Conservation (phyloP, 768 basidiomycete species). For the Mycena crocata region DNA sequence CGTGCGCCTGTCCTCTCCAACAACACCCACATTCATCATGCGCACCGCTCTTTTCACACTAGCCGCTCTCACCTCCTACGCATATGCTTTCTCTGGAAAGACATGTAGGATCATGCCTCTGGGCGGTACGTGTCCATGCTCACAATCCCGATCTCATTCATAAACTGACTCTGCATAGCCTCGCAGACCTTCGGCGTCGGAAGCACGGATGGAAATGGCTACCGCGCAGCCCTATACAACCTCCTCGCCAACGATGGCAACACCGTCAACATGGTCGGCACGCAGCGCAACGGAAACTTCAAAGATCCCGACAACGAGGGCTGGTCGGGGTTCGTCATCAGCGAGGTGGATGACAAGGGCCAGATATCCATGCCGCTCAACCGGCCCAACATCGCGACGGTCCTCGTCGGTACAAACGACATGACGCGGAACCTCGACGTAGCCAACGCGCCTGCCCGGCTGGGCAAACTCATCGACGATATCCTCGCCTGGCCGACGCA, state of each 20-base stretch:
- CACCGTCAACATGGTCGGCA: conserved; percentile 18
- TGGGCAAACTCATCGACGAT: conserved; percentile 3
- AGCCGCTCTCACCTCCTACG: too few relatives aligned
- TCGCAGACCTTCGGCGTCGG: conserved; percentile 13
- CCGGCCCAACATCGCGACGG: conserved; percentile 21
- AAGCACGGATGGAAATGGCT: conserved; percentile 16
- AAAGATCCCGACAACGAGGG: conserved; percentile 19
- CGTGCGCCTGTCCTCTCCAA: too few relatives aligned
- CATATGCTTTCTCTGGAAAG: too few relatives aligned
- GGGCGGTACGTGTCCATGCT: neutral
- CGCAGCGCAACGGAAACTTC: conserved; percentile 5
- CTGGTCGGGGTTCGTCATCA: conserved; percentile 16
- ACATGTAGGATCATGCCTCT: neutral
- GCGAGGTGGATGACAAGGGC: conserved; percentile 4
- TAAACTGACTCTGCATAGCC: neutral
- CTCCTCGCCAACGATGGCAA: conserved; percentile 25
- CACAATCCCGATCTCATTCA: neutral
- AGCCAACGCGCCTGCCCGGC: conserved; percentile 8
- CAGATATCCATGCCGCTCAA: conserved; percentile 4
- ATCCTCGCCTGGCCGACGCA: conserved; percentile 10
- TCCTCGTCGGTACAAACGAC: conserved; percentile 23
- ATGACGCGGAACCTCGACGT: conserved; percentile 4
- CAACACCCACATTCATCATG: too few relatives aligned
- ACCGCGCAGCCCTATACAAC: conserved; percentile 21
- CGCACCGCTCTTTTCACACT: too few relatives aligned